Evolutionary conservation across 2,329 filamentous ascomycete genomes (phyloP), one percentile per base, ranked within the genome.

Genomic region (Sphaerostilbella broomeana): DNA sequence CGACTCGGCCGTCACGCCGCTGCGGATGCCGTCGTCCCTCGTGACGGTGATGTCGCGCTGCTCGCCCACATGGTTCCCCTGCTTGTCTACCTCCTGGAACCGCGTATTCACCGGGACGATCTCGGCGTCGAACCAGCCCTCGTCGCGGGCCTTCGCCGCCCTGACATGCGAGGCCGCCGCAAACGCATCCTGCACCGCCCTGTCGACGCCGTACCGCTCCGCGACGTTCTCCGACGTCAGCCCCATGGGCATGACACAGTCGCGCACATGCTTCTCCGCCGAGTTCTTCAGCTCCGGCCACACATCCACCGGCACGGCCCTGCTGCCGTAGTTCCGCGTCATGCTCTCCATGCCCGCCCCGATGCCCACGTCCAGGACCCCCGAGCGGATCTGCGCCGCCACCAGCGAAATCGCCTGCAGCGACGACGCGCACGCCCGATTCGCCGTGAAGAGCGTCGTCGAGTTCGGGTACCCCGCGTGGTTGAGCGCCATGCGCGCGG

Each of bases 341-440:
- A 95, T 95, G 65, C 84, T 90, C 73, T 95, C 89, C 85, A 94
- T 95, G 20, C 89, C 89, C 2, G 85, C 89, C 8, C 81, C 89
- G 46, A 95, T 78, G 44, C 86, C 89, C 0, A 73, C 70, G 46
- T 80, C 75, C 36, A 90, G 83, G 51, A 77, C 74, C 2, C 84
- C 87, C 0, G 75, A 70, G n/a, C 78, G 74, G 51, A 95, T 92
- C 46, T 81, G 73, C 42, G 83, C 79, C 5, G 85, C 84, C 3
- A 94, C 70, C 11, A 71, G 67, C 1, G 86, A 82, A 35, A 95
- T 82, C 18, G 84, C 81, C 51, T 86, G 81, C 35, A 95, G 71
- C 3, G 82, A 83, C 6, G 79, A 86, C 12, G 81, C 79, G 62
- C 89, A 95, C 11, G 89, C 88, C 26, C 90, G 76, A 67, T 95